Conservation (phyloP, 768 basidiomycete species). For the Pluteus cervinus region DNA sequence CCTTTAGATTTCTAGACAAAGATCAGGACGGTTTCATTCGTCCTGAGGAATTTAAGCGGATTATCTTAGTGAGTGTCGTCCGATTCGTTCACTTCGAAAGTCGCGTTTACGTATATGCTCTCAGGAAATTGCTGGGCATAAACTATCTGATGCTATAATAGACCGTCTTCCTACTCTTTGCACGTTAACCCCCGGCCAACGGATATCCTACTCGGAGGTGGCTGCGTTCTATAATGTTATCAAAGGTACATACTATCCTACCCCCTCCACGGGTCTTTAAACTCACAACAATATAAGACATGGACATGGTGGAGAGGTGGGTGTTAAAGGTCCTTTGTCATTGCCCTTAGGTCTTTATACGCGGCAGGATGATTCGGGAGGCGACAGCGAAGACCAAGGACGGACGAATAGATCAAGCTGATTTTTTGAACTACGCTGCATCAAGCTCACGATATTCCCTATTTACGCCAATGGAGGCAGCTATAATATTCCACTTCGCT, state of each 20-base stretch:
- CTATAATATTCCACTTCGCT: slow-evolving; percentile 97
- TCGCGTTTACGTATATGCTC: slow-evolving; percentile 4
- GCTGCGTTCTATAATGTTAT: slow-evolving; percentile 96
- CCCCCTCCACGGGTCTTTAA: neutral
- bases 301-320: slow-evolving; percentile 97
- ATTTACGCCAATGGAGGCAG: slow-evolving; percentile 98
- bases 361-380: slow-evolving; percentile 74
- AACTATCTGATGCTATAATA: slow-evolving; percentile 89
- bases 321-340: slow-evolving; percentile 17
- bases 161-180: slow-evolving; percentile 90
- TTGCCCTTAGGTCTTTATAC: slow-evolving; percentile 5
- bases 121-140: slow-evolving; percentile 95
- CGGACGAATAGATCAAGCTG: slow-evolving; percentile 92
- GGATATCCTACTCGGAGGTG: slow-evolving; percentile 95
- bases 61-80: slow-evolving; percentile 62
- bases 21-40: slow-evolving; percentile 92
- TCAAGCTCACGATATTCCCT: slow-evolving; percentile 87
- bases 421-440: slow-evolving; percentile 88
- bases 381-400: slow-evolving; percentile 89
- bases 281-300: slow-evolving; percentile 45
- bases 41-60: slow-evolving; percentile 91
- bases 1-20: slow-evolving; percentile 86
- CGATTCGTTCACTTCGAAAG: neutral
- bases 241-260: slow-evolving; percentile 48
- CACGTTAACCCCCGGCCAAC: slow-evolving; percentile 80